Evolutionary conservation across 768 basidiomycete genomes (phyloP).

Genomic region (Pluteus cervinus): DNA sequence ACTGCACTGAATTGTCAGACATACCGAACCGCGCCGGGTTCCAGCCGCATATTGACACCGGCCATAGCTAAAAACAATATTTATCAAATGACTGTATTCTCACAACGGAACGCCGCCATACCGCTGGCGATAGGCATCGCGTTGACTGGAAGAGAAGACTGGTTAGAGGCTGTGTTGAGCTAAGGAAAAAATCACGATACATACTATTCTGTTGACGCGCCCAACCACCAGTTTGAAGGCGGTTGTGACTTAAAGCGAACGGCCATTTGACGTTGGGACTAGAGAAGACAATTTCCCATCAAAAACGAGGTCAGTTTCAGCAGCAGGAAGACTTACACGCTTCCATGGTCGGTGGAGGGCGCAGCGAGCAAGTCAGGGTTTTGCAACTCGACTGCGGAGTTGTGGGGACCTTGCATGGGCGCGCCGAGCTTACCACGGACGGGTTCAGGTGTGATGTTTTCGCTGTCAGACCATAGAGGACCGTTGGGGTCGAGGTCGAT

Average conservation of each 20-base stretch:
- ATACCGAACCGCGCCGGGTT: slow-evolving; percentile 43
- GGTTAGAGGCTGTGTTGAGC: slow-evolving; percentile 1
- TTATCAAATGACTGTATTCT: background rate
- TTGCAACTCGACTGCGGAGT: slow-evolving; percentile 33
- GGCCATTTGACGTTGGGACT: slow-evolving; percentile 54
- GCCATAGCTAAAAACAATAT: slow-evolving; percentile 24
- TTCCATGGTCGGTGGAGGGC: slow-evolving; percentile 38
- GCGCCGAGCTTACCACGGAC: slow-evolving; percentile 35
- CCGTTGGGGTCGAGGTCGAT: slow-evolving; percentile 37
- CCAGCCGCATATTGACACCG: slow-evolving; percentile 47
- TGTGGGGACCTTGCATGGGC: slow-evolving; percentile 34
- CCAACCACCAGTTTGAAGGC: slow-evolving; percentile 56
- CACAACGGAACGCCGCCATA: slow-evolving; percentile 11
- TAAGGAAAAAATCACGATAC: slow-evolving; percentile 5
- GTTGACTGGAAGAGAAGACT: slow-evolving; percentile 22
- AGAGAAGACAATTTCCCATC: slow-evolving; percentile 1
- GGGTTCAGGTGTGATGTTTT: slow-evolving; percentile 22
- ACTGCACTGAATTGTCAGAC: slow-evolving; percentile 4
- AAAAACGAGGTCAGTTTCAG: background rate
- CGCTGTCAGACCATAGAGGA: slow-evolving; percentile 27
- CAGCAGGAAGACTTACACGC: slow-evolving; percentile 25
- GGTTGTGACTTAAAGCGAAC: slow-evolving; percentile 47
- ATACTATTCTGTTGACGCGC: slow-evolving; percentile 48
- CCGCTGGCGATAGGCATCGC: slow-evolving; percentile 46
- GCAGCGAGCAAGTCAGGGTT: slow-evolving; percentile 40